These are phyloP conservation scores for Cryptococcus deneoformans DNA, from an alignment of 1,284 basidiomycete species.

Conservation along the genomic window DNA sequence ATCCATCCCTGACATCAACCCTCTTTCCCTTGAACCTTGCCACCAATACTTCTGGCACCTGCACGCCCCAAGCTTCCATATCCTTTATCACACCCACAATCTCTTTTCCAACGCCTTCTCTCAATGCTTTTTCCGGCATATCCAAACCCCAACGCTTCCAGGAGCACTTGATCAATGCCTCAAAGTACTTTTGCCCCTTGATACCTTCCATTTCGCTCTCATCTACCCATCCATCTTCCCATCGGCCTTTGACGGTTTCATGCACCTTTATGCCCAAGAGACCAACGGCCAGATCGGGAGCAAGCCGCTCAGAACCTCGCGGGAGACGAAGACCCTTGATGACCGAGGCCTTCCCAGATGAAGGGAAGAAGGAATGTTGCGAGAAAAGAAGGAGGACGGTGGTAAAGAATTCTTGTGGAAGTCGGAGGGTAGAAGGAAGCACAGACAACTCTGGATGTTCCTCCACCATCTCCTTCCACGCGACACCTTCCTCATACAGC, in stretches of 20 bases:
- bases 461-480: not conserved
- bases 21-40: constrained; percentile 3
- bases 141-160: constrained; percentile 15
- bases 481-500: constrained; percentile 11
- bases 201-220: not conserved
- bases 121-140: not conserved
- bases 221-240: constrained; percentile 5
- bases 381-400: constrained; percentile 18
- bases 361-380: not conserved
- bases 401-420: constrained; percentile 30
- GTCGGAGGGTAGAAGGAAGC: constrained; percentile 2
- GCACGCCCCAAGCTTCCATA: constrained; percentile 11
- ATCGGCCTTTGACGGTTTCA: not conserved
- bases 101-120: constrained; percentile 5
- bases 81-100: constrained; percentile 13
- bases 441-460: not conserved
- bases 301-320: not conserved
- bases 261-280: not conserved
- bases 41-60: constrained; percentile 6
- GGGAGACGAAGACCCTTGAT: not conserved
- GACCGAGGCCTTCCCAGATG: too few relatives aligned
- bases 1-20: not conserved
- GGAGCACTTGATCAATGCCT: constrained; percentile 15
- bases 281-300: not conserved
- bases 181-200: constrained; percentile 15